Percentiles rank a stretch among this genome's conserved stretches.
These are phyloP conservation scores for Biscogniauxia mediterranea DNA, from an alignment of 2,329 filamentous ascomycete genomes.

Conservation along the genomic window DNA sequence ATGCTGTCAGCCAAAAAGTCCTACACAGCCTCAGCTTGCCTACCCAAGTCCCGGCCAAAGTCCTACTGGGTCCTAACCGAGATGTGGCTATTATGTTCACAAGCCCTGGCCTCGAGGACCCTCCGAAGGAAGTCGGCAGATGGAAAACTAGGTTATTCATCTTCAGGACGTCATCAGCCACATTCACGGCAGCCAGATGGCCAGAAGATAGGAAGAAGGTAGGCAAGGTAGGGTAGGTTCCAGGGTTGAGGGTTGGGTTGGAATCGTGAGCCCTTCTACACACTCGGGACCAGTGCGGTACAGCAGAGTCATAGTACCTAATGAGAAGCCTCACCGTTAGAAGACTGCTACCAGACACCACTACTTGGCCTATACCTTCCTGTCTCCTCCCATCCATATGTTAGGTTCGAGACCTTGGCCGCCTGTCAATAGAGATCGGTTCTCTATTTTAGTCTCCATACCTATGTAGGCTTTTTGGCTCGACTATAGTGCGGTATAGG, in stretches of 20 bases:
- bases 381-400: background rate
- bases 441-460: conserved; percentile 18
- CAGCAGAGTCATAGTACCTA: background rate
- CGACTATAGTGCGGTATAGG: background rate
- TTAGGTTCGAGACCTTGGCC: background rate
- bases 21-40: conserved; percentile 2
- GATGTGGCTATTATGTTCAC: background rate
- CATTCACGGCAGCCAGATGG: background rate
- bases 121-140: background rate
- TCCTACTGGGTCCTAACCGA: conserved; percentile 3
- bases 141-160: background rate
- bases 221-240: background rate
- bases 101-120: background rate
- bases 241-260: background rate
- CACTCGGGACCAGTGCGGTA: background rate
- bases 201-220: background rate
- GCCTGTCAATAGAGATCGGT: conserved; percentile 3
- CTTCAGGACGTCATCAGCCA: background rate
- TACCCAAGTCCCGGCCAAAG: background rate
- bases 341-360: background rate
- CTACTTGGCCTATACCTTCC: background rate
- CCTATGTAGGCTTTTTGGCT: background rate
- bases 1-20: background rate
- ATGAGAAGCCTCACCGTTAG: background rate
- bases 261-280: background rate